A percentile compares a stretch with the other conserved stretches of the same genome.
Evolutionary conservation across 345 rosid genomes (phyloP).

Genomic region (Aquilaria yunnanensis): DNA sequence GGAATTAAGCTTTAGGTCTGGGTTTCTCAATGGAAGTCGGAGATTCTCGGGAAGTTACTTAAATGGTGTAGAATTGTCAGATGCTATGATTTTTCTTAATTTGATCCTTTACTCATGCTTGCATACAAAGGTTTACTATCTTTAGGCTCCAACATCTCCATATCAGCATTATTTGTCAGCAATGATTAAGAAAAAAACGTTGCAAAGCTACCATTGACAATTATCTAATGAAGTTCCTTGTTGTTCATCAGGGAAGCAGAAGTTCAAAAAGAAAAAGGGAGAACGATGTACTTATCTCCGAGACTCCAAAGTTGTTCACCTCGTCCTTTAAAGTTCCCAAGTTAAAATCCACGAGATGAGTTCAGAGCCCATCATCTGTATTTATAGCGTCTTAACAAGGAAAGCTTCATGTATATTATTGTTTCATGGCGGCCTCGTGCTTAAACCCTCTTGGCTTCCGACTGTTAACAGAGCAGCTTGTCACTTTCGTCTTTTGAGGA

Average conservation of each 20-base stretch:
- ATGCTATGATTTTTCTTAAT: not conserved
- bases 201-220: no score
- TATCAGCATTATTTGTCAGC: no score
- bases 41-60: not conserved
- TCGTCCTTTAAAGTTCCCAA: conserved; percentile 73
- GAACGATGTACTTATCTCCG: conserved; percentile 19
- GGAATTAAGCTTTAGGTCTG: no score
- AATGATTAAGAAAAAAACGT: no score
- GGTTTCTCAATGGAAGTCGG: no score
- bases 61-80: not conserved
- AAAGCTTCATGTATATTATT: not conserved
- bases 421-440: not conserved
- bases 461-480: no score
- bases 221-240: not conserved
- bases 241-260: conserved; percentile 38
- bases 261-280: conserved; percentile 54
- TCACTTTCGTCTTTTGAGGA: no score
- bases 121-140: not conserved
- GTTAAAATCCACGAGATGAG: conserved; percentile 38
- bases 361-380: no score
- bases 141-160: conserved; percentile 1
- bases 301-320: conserved; percentile 63
- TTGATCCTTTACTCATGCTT: not conserved
- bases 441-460: no score
- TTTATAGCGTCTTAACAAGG: no score